Conservation (phyloP, 2,329 filamentous ascomycete genomes). For the Chalaropsis ovoidea region DNA sequence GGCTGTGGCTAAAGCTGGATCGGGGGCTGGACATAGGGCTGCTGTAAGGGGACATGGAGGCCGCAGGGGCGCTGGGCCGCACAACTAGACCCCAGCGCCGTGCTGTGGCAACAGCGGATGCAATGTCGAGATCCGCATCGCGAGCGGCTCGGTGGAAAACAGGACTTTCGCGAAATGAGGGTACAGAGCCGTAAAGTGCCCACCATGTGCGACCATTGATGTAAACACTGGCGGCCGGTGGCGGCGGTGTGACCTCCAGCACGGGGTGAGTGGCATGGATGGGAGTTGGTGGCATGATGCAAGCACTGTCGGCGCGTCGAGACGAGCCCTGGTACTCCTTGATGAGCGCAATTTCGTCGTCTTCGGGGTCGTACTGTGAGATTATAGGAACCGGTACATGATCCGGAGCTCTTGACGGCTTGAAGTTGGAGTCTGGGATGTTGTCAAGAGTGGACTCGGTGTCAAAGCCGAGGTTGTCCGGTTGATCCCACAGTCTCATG, state of each 20-base stretch:
- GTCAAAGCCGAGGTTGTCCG: slow-evolving; percentile 10
- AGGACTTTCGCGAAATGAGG: slow-evolving; percentile 18
- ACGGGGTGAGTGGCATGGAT: not conserved
- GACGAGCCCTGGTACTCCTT: slow-evolving; percentile 8
- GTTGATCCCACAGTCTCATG: slow-evolving; percentile 19
- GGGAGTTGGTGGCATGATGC: slow-evolving; percentile 10
- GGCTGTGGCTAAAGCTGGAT: slow-evolving; percentile 1
- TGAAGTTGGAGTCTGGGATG: not conserved
- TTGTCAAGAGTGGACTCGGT: not conserved
- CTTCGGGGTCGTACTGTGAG: not conserved
- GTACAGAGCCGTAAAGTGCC: slow-evolving; percentile 20
- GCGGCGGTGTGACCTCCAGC: slow-evolving; percentile 4
- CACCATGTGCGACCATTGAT: slow-evolving; percentile 22
- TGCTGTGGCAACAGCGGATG: slow-evolving; percentile 17
- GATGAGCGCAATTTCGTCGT: not conserved
- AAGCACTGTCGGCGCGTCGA: slow-evolving; percentile 1
- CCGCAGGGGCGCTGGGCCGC: not conserved
- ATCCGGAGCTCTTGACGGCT: not conserved
- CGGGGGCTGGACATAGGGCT: slow-evolving; percentile 4
- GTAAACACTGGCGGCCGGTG: slow-evolving; percentile 7
- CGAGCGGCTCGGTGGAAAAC: slow-evolving; percentile 19
- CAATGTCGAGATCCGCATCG: slow-evolving; percentile 20
- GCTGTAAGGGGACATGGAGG: not conserved
- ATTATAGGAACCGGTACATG: not conserved
- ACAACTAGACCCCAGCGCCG: slow-evolving; percentile 23